These are phyloP conservation scores for Penicillium verrucosum DNA, from an alignment of 2,329 filamentous ascomycete species.

Conservation along the genomic window DNA sequence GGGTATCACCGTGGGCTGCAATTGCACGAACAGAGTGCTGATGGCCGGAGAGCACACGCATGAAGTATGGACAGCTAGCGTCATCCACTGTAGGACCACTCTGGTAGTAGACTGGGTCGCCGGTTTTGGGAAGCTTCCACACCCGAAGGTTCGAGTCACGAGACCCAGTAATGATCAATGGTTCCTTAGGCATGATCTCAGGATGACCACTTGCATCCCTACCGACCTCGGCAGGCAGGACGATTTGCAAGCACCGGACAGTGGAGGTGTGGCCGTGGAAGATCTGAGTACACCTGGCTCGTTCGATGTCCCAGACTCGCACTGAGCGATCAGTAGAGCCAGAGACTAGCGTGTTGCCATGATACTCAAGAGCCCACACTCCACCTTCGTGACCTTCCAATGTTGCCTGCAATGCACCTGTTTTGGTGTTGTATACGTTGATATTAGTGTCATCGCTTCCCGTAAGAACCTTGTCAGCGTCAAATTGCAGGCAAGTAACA, in stretches of 20 bases:
- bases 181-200: constrained; percentile 89
- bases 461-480: constrained; percentile 95
- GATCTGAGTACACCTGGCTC: constrained; percentile 85
- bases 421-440: constrained; percentile 96
- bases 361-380: constrained; percentile 95
- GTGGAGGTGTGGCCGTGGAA: constrained; percentile 98
- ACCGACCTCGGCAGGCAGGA: constrained; percentile 79
- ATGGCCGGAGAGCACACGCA: constrained; percentile 81
- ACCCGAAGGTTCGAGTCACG: constrained; percentile 90
- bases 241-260: constrained; percentile 89
- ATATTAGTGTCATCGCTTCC: constrained; percentile 97
- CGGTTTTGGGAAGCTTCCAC: constrained; percentile 84
- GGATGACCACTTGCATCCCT: constrained; percentile 66
- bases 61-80: constrained; percentile 88
- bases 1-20: constrained; percentile 86
- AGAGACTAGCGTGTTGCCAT: constrained; percentile 91
- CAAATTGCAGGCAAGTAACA: constrained; percentile 95
- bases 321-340: constrained; percentile 95
- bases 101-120: constrained; percentile 74
- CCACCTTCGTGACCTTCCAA: constrained; percentile 93
- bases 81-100: constrained; percentile 68
- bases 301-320: constrained; percentile 98
- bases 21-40: constrained; percentile 94
- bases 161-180: constrained; percentile 94
- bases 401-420: constrained; percentile 75